Evolutionary conservation across 2,329 filamentous ascomycete species (phyloP).

Genomic region (Pseudogymnoascus sp.): DNA sequence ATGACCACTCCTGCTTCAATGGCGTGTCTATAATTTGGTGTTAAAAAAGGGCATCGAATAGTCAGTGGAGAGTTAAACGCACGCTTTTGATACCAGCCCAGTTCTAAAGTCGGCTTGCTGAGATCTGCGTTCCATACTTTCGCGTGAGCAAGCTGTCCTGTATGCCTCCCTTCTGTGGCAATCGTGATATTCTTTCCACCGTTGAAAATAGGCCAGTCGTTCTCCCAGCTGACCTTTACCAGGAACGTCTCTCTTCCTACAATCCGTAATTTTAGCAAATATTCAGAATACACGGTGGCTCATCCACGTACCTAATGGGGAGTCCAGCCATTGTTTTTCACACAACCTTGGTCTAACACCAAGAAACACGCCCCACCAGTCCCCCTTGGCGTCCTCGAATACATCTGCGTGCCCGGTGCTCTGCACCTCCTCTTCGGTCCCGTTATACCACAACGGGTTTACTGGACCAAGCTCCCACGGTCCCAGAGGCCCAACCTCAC

Average conservation of each 20-base stretch:
- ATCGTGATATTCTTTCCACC: slow-evolving; percentile 15
- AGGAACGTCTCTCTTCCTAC: slow-evolving; percentile 18
- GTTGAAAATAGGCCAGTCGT: slow-evolving; percentile 20
- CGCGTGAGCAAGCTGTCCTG: slow-evolving; percentile 15
- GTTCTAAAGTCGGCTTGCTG: slow-evolving; percentile 21
- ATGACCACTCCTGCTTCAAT: slow-evolving; percentile 36
- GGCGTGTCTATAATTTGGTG: slow-evolving; percentile 35
- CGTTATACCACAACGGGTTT: slow-evolving; percentile 37
- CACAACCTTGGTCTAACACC: slow-evolving; percentile 33
- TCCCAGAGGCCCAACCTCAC: slow-evolving; percentile 34
- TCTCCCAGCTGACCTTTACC: slow-evolving; percentile 15
- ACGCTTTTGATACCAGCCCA: slow-evolving; percentile 35
- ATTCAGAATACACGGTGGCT: neutral
- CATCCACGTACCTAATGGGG: slow-evolving; percentile 32
- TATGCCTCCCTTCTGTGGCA: slow-evolving; percentile 26
- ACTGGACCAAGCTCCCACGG: slow-evolving; percentile 40
- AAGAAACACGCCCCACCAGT: slow-evolving; percentile 42
- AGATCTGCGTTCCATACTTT: slow-evolving; percentile 33
- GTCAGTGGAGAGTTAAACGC: neutral
- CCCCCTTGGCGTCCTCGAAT: slow-evolving; percentile 35
- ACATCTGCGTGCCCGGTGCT: slow-evolving; percentile 35
- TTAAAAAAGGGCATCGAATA: neutral
- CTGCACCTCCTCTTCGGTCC: slow-evolving; percentile 30
- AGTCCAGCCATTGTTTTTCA: slow-evolving; percentile 28
- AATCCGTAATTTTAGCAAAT: neutral